Percentiles rank a stretch among this genome's conserved stretches.
Evolutionary conservation across 768 basidiomycete species (phyloP).

Genomic region (Mycena metata): DNA sequence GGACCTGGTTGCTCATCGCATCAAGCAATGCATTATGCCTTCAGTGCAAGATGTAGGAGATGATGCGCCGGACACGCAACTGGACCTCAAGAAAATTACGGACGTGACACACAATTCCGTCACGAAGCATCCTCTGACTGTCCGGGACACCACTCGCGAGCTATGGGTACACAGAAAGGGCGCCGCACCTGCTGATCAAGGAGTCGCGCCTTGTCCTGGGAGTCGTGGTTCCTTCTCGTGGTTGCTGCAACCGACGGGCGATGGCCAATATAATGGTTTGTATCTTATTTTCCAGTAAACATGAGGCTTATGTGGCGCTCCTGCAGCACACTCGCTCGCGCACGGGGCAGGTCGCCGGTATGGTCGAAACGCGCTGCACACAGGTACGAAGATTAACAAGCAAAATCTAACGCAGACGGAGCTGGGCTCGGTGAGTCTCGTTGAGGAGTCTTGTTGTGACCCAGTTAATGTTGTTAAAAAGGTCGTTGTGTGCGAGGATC

Average conservation of each 20-base stretch:
- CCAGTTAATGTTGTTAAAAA: no score
- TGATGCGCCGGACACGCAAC: background rate
- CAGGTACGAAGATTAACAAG: slow-evolving; percentile 46
- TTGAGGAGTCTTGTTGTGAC: no score
- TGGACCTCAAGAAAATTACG: slow-evolving; percentile 42
- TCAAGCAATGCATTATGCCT: slow-evolving; percentile 48
- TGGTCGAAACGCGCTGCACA: slow-evolving; percentile 50
- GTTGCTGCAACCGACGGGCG: slow-evolving; percentile 50
- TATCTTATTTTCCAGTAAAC: background rate
- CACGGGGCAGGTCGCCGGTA: slow-evolving; percentile 55
- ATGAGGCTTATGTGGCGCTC: background rate
- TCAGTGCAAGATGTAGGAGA: slow-evolving; percentile 13
- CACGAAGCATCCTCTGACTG: slow-evolving; percentile 39
- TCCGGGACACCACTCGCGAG: slow-evolving; percentile 39
- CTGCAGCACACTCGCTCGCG: slow-evolving; percentile 51
- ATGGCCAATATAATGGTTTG: slow-evolving; percentile 52
- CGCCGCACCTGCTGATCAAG: slow-evolving; percentile 53
- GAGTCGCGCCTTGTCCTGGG: slow-evolving; percentile 54
- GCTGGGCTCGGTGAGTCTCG: slow-evolving; percentile 45
- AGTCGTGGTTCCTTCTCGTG: slow-evolving; percentile 54
- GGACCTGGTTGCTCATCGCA: slow-evolving; percentile 54
- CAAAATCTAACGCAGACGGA: slow-evolving; percentile 47
- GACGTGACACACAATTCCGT: slow-evolving; percentile 58
- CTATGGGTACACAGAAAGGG: slow-evolving; percentile 57
- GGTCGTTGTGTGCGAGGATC: slow-evolving; percentile 51